These are phyloP conservation scores for Colletotrichum tamarilloi DNA, from an alignment of 2,329 filamentous ascomycete species.

Conservation along the genomic window DNA sequence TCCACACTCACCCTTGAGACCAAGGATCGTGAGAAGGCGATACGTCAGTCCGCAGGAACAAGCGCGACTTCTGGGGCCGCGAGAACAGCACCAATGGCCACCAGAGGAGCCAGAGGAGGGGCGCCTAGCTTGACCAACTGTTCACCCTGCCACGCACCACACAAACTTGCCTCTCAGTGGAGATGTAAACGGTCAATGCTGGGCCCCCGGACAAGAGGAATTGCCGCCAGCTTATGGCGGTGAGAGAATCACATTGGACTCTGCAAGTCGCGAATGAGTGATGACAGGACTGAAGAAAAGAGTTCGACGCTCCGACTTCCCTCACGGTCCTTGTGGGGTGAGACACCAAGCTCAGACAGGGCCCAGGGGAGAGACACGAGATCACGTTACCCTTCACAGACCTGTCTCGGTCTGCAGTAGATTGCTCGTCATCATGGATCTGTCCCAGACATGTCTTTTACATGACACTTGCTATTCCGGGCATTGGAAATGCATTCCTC, in stretches of 20 bases:
- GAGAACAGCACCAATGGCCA: no score
- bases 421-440: background rate
- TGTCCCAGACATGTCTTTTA: background rate
- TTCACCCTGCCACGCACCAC: background rate
- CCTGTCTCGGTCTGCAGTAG: background rate
- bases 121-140: background rate
- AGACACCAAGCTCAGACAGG: background rate
- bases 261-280: background rate
- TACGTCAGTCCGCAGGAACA: conserved; percentile 12
- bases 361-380: background rate
- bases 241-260: background rate
- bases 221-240: background rate
- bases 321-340: background rate
- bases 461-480: background rate
- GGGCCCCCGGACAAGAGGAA: background rate
- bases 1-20: no score
- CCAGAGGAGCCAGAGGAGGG: no score
- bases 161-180: background rate
- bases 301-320: background rate
- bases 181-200: background rate
- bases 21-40: no score
- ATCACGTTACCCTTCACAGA: background rate
- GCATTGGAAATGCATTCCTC: background rate
- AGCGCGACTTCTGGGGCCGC: background rate
- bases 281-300: no score